Percentiles rank a stretch among this genome's conserved stretches.
These are phyloP conservation scores for Yamadazyma paraphyllophila DNA, from an alignment of 805 yeast genomes.

Conservation along the genomic window DNA sequence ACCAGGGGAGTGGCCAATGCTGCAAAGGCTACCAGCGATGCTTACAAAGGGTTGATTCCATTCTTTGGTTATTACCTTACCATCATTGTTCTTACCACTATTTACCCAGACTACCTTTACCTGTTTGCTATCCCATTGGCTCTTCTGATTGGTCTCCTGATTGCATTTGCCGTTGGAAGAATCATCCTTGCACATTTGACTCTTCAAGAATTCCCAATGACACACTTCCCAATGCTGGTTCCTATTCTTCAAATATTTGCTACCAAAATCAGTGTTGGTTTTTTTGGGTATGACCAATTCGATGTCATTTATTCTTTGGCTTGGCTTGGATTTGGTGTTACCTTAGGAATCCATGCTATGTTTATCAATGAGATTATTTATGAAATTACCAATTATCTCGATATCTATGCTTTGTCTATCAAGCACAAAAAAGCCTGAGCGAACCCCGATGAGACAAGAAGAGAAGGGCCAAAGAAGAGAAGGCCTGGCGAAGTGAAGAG, in stretches of 20 bases:
- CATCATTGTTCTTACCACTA: conserved; percentile 45
- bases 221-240: conserved; percentile 67
- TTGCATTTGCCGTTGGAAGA: conserved; percentile 88
- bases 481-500: background rate
- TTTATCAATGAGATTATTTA: conserved; percentile 76
- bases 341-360: conserved; percentile 65
- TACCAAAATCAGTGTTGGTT: conserved; percentile 30
- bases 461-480: background rate
- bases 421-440: conserved; percentile 67
- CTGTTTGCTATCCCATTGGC: conserved; percentile 53
- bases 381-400: conserved; percentile 76
- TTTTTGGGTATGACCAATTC: conserved; percentile 39
- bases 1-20: conserved; percentile 21
- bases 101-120: conserved; percentile 52
- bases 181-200: conserved; percentile 87
- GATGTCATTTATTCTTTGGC: conserved; percentile 50
- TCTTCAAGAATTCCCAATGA: conserved; percentile 68
- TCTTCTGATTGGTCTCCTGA: conserved; percentile 66
- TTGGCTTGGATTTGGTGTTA: conserved; percentile 66
- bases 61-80: conserved; percentile 54
- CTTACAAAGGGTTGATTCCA: conserved; percentile 61
- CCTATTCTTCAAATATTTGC: conserved; percentile 51
- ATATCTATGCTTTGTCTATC: conserved; percentile 80
- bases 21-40: conserved; percentile 39
- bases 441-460: too few species aligned